These are phyloP conservation scores for Boletus rubropictus DNA, from an alignment of 768 basidiomycete species.

Conservation along the genomic window DNA sequence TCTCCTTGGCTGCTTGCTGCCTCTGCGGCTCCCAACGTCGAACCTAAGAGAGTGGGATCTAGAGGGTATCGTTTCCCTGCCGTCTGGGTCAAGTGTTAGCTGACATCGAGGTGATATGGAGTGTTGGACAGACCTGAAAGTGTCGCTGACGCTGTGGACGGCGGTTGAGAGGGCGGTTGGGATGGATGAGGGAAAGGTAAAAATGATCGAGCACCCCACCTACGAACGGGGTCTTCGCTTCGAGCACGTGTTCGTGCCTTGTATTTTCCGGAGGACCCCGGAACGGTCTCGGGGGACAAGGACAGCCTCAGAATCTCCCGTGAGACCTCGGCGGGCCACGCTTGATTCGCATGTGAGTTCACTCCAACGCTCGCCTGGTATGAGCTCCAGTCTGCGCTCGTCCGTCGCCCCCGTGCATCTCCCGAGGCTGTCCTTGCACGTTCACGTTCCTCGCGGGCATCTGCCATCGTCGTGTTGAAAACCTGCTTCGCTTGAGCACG, in stretches of 20 bases:
- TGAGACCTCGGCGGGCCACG: constrained; percentile 57
- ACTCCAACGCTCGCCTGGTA: constrained; percentile 39
- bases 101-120: neutral
- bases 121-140: constrained; percentile 17
- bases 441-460: constrained; percentile 3
- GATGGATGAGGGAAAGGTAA: constrained; percentile 29
- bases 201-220: constrained; percentile 20
- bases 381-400: constrained; percentile 56
- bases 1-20: constrained; percentile 5
- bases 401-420: constrained; percentile 38
- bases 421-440: constrained; percentile 31
- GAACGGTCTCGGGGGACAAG: constrained; percentile 19
- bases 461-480: neutral
- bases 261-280: constrained; percentile 25
- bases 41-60: constrained; percentile 23
- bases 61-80: constrained; percentile 6
- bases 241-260: constrained; percentile 17
- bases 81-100: constrained; percentile 12
- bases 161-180: constrained; percentile 17
- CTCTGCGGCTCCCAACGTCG: constrained; percentile 14
- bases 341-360: constrained; percentile 28
- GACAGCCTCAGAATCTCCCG: constrained; percentile 50
- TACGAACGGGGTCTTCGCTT: constrained; percentile 13
- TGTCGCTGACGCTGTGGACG: constrained; percentile 22
- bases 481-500: constrained; percentile 23